A percentile compares a stretch with the other conserved stretches of the same genome.
Evolutionary conservation across 495 filamentous ascomycete genomes (phyloP).

Genomic region (Trichoderma reesei): DNA sequence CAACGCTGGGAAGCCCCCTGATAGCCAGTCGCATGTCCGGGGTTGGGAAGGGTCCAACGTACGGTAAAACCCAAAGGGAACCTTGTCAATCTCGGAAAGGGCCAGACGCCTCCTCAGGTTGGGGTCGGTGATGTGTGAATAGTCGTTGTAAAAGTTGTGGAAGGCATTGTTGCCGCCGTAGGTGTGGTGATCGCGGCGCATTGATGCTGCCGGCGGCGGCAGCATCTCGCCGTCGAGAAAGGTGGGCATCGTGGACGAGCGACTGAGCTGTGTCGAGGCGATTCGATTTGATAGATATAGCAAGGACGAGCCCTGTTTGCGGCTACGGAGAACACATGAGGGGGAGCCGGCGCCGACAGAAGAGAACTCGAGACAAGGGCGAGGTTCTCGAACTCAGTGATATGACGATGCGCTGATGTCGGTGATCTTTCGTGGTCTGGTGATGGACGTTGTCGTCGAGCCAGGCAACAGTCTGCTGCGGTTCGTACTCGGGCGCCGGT

Average conservation of each 20-base stretch:
- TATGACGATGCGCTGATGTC: neutral
- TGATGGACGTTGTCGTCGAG: no score
- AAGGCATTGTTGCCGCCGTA: slow-evolving; percentile 48
- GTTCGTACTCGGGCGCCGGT: neutral
- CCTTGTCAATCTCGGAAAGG: slow-evolving; percentile 70
- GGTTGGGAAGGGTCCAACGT: slow-evolving; percentile 7
- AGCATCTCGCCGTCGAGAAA: slow-evolving; percentile 12
- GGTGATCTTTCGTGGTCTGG: no score
- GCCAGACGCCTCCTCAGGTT: slow-evolving; percentile 66
- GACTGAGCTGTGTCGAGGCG: neutral
- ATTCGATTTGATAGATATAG: neutral
- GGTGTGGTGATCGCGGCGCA: slow-evolving; percentile 19
- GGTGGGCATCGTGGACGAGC: neutral
- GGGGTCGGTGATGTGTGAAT: slow-evolving; percentile 53
- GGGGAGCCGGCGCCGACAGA: neutral
- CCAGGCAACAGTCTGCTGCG: neutral
- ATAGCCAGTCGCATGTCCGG: neutral
- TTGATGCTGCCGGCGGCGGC: slow-evolving; percentile 21
- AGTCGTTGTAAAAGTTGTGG: slow-evolving; percentile 47
- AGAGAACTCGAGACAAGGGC: neutral
- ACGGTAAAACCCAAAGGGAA: slow-evolving; percentile 69
- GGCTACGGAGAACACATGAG: slow-evolving; percentile 2
- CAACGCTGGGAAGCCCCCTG: neutral
- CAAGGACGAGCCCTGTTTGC: slow-evolving; percentile 4
- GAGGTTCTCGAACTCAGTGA: neutral